Conservation (phyloP, 495 filamentous ascomycete species). For the Daldinia bambusicola region DNA sequence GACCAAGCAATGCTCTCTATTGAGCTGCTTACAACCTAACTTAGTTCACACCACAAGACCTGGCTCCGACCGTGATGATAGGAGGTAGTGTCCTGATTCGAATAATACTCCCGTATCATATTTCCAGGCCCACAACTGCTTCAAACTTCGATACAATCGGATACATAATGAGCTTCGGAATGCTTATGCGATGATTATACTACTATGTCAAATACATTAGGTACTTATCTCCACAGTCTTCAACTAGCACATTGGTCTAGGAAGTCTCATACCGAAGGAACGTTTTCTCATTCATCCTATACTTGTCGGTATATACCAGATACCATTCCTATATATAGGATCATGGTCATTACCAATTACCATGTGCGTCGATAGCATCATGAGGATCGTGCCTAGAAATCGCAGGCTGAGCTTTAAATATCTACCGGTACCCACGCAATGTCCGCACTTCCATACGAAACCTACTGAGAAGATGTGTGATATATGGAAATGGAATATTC, state of each 20-base stretch:
- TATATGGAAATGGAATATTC: constrained; percentile 20
- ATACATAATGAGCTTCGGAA: neutral
- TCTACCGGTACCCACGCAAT: constrained; percentile 9
- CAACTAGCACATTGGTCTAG: neutral
- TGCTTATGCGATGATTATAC: neutral
- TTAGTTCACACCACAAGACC: neutral
- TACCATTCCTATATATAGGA: too few relatives aligned
- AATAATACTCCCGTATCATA: neutral
- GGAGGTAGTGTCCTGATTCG: neutral
- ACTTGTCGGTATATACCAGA: neutral
- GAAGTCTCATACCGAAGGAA: neutral
- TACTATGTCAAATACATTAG: neutral
- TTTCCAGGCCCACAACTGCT: neutral
- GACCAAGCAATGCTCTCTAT: constrained; percentile 7
- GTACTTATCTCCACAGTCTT: neutral
- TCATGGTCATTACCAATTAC: too few relatives aligned
- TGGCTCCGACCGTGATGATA: neutral
- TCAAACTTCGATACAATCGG: neutral
- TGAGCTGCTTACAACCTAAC: constrained; percentile 8
- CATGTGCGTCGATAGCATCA: too few relatives aligned
- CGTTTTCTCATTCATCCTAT: constrained; percentile 5
- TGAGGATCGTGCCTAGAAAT: constrained; percentile 5
- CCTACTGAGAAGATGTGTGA: constrained; percentile 2
- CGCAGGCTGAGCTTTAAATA: constrained; percentile 15
- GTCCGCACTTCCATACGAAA: constrained; percentile 3